Base-by-base conservation (phyloP, 2,329 filamentous ascomycete species). In the Chaetomiaceae sp. region DNA sequence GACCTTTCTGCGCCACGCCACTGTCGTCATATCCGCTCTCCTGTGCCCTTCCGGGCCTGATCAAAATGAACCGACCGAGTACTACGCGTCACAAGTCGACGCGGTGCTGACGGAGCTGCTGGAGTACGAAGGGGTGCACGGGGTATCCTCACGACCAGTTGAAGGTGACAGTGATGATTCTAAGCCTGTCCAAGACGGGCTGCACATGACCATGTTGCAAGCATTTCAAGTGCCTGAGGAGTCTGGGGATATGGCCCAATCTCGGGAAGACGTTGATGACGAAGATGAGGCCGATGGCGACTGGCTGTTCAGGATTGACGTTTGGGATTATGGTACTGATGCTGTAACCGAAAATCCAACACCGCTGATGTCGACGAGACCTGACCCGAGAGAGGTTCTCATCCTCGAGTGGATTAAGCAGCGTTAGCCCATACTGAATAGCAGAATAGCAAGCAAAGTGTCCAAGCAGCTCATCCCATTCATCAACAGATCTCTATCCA, bases 131-230 rank as follows among this genome's bases (percentile, higher is more conserved):
- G 22, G 40, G 33, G 39, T 22, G 4, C 29, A 37, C 5, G 36
- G 38, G 47, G 29, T 20, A 4, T 25, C 31, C 29, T 44, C 7
- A 31, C 39, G 22, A 11, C 39, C 20, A 6, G 20, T 12, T 20
- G 38, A 29, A 29, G n/a, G 27, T 12, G 38, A 27, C 9, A 29
- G n/a, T 6, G 17, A 12, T n/a, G 39, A 17, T n/a, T 31, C 33
- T 4, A 51, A 23, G 48, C 39, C 31, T 9, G 23, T 44, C 22
- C 23, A 22, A 17, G 48, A 51, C 37, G 38, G 48, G 31, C 8
- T 51, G 39, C 48, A 51, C 40, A 51, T 51, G 48, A 51, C 48
- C 11, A 37, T 51, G 48, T n/a, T 51, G 48, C 48, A 44, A 17
- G 48, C 48, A 3, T 51, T 51, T 44, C 39, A 29, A 33, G 23